These are phyloP conservation scores for Penicillium diatomitis DNA, from an alignment of 495 filamentous ascomycete species.

Conservation along the genomic window DNA sequence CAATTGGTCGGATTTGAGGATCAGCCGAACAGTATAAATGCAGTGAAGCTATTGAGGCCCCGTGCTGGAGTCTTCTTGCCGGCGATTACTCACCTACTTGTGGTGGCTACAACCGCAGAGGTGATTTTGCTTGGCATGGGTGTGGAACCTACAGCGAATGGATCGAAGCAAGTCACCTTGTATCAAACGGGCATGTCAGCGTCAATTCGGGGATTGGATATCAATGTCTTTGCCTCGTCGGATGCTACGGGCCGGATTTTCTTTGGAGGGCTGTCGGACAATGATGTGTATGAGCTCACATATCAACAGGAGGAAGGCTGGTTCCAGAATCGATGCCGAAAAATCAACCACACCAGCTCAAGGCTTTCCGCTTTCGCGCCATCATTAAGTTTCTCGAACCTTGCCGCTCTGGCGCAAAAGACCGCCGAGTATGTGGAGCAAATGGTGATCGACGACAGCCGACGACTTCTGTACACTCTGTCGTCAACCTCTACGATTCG, in stretches of 20 bases:
- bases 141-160: constrained; percentile 48
- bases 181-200: constrained; percentile 79
- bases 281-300: constrained; percentile 82
- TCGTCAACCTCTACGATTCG: constrained; percentile 77
- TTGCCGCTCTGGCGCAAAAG: constrained; percentile 19
- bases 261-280: constrained; percentile 69
- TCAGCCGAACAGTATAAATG: constrained; percentile 72
- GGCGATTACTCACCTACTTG: constrained; percentile 74
- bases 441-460: constrained; percentile 79
- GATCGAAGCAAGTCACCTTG: constrained; percentile 59
- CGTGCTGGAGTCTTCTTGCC: constrained; percentile 74
- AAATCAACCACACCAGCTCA: constrained; percentile 77
- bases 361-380: constrained; percentile 64
- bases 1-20: constrained; percentile 91
- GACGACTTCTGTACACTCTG: constrained; percentile 82
- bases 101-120: constrained; percentile 76
- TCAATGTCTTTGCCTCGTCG: constrained; percentile 69
- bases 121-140: constrained; percentile 76
- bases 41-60: constrained; percentile 73
- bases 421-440: constrained; percentile 55
- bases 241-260: constrained; percentile 77
- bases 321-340: constrained; percentile 76
- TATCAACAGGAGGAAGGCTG: constrained; percentile 96
- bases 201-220: constrained; percentile 58
- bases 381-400: constrained; percentile 37